These are phyloP conservation scores for Blastocystis sp. DNA, from an alignment of 352 stramenopile genomes.

Conservation along the genomic window DNA sequence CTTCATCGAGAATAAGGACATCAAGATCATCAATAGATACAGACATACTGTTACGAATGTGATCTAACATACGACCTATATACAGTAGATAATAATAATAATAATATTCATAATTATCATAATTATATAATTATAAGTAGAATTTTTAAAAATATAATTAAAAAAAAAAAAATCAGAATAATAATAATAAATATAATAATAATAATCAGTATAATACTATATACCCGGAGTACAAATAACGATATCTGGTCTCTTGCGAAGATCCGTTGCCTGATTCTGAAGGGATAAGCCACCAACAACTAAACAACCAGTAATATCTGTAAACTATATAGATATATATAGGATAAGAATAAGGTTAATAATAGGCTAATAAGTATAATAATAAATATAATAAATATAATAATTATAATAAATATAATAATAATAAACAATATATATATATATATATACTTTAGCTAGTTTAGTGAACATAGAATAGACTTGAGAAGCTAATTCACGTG, in stretches of 20 bases:
- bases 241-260: slow-evolving; percentile 76
- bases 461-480: slow-evolving; percentile 34
- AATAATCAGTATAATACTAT: not conserved
- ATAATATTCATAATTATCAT: not conserved
- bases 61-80: slow-evolving; percentile 86
- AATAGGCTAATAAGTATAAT: slow-evolving; percentile 46
- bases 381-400: not conserved
- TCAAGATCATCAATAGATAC: slow-evolving; percentile 90
- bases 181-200: not conserved
- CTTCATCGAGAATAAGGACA: slow-evolving; percentile 78
- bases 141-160: not conserved
- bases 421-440: not conserved
- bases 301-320: slow-evolving; percentile 68
- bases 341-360: slow-evolving; percentile 38
- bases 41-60: slow-evolving; percentile 77
- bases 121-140: not conserved
- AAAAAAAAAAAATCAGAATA: not conserved
- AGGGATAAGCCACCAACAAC: slow-evolving; percentile 72
- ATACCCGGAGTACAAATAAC: slow-evolving; percentile 76
- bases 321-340: slow-evolving; percentile 56
- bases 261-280: slow-evolving; percentile 73
- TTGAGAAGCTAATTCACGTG: slow-evolving; percentile 83
- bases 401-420: not conserved
- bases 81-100: no score
- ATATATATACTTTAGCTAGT: slow-evolving; percentile 22